Evolutionary conservation across 495 filamentous ascomycete genomes (phyloP), one percentile per base, ranked within the genome.

Genomic region (Penicillium mononematosum): DNA sequence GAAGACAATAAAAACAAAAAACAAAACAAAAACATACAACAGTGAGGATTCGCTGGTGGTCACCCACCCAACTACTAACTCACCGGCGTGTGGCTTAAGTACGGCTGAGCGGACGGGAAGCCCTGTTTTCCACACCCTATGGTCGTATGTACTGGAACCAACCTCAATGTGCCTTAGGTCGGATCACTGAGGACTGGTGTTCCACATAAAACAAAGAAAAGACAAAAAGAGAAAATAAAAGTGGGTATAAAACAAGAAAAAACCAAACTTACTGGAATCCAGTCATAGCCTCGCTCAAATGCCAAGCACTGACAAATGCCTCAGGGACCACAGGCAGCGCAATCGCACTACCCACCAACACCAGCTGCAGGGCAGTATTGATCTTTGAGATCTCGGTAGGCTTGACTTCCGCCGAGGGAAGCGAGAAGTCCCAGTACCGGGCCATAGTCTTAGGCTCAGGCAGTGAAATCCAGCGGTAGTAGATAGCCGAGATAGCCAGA

Each of bases 341-440:
- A 64, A 90, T 92, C 3, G 88, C 90, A 32, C 82, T 76, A 6
- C 89, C 91, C 62, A 96, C 88, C 50, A 96, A 74, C 14, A 84
- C 84, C 36, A 96, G 68, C 70, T 96, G 91, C 65, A 95, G 65
- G 2, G 86, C 86, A 0, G 91, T 96, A 61, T 96, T 96, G 56
- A 87, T 83, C 79, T 98, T 98, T 60, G 89, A 94, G 60, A 98
- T 90, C 16, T 78, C 83, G 0, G 94, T 98, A 0, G 94, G 94
- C 60, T 87, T 87, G 5, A 98, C 94, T 70, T 98, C 94, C 1
- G 94, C 94, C 45, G 85, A 89, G 0, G 94, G 94, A 17, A 98
- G 82, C 11, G 86, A 89, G 63, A 98, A 98, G 68, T 98, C 95
- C 95, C 95, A 98, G 69, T 97, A 98, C n/a, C 94, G 78, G 14